Evolutionary conservation across 2,329 filamentous ascomycete genomes (phyloP).

Genomic region (Hypoxylon rubiginosum): DNA sequence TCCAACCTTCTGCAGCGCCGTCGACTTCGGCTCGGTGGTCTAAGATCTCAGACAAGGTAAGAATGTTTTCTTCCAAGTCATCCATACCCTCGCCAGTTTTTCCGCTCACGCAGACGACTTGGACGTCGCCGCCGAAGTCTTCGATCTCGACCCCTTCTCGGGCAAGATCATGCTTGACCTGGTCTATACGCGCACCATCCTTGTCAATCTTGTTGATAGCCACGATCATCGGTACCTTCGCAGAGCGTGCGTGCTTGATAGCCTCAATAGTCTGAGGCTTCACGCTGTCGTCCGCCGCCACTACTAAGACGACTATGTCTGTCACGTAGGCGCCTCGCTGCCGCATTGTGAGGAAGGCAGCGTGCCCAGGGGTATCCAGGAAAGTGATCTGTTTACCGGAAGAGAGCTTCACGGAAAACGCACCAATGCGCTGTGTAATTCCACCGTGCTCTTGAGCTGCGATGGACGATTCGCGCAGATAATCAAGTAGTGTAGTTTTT

Average conservation of each 20-base stretch:
- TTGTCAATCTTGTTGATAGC: conserved; percentile 99
- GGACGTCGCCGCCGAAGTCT: conserved; percentile 94
- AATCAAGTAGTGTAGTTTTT: conserved; percentile 96
- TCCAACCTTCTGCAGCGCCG: conserved; percentile 89
- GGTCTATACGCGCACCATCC: conserved; percentile 81
- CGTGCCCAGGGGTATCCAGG: conserved; percentile 95
- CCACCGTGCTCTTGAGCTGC: conserved; percentile 93
- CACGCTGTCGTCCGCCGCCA: conserved; percentile 96
- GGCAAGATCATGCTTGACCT: conserved; percentile 89
- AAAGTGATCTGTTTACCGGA: conserved; percentile 94
- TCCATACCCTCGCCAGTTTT: conserved; percentile 94
- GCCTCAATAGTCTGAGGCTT: conserved; percentile 98
- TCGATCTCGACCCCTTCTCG: conserved; percentile 90
- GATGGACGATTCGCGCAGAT: conserved; percentile 90
- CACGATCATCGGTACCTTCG: conserved; percentile 94
- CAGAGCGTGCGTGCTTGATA: conserved; percentile 89
- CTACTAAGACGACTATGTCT: conserved; percentile 95
- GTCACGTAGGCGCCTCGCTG: conserved; percentile 96
- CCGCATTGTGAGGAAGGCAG: conserved; percentile 95
- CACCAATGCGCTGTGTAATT: conserved; percentile 98
- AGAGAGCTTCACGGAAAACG: conserved; percentile 91
- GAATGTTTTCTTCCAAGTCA: conserved; percentile 90
- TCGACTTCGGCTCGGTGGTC: conserved; percentile 86
- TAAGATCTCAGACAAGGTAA: conserved; percentile 88
- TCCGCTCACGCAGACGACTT: conserved; percentile 90